phyloP scores from a whole-genome alignment of 768 basidiomycete species.

The Boletus rubropictus region DNA sequence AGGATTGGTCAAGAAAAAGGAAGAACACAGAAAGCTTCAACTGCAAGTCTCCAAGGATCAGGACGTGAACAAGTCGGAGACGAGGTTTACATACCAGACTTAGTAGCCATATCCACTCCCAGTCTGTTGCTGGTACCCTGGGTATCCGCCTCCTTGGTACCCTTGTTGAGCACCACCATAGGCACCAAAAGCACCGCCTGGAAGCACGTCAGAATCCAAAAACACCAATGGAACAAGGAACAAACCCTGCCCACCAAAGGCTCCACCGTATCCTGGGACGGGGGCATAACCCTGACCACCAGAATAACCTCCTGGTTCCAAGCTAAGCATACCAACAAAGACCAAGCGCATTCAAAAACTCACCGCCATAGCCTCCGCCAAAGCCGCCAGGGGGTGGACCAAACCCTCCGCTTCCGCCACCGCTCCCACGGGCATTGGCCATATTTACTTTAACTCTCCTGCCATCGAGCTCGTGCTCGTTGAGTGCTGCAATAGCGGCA shows the following conservation, averaged over 20 bases:
- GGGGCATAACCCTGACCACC: slow-evolving; percentile 24
- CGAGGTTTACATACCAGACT: slow-evolving; percentile 1
- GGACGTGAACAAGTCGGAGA: not conserved
- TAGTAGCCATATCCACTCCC: slow-evolving; percentile 28
- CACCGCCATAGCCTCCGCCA: slow-evolving; percentile 28
- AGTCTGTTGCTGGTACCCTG: slow-evolving; percentile 23
- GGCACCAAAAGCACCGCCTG: slow-evolving; percentile 10
- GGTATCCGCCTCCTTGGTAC: slow-evolving; percentile 21
- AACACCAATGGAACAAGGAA: not conserved
- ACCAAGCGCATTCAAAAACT: not conserved
- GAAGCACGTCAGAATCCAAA: not conserved
- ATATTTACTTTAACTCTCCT: slow-evolving; percentile 86
- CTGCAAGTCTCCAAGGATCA: not conserved
- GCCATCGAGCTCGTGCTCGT: slow-evolving; percentile 93
- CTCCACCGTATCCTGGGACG: slow-evolving; percentile 22
- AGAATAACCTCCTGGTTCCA: slow-evolving; percentile 22
- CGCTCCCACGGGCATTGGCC: slow-evolving; percentile 65
- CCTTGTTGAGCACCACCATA: slow-evolving; percentile 16
- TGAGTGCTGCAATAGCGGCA: slow-evolving; percentile 65
- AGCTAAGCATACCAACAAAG: slow-evolving; percentile 11
- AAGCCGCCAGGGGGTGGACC: slow-evolving; percentile 31
- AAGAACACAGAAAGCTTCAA: not conserved
- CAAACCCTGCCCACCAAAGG: slow-evolving; percentile 13
- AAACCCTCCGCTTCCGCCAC: slow-evolving; percentile 36
- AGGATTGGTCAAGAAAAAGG: not conserved